Conservation (phyloP, 2,329 filamentous ascomycete genomes). For the Colletotrichum nymphaeae region DNA sequence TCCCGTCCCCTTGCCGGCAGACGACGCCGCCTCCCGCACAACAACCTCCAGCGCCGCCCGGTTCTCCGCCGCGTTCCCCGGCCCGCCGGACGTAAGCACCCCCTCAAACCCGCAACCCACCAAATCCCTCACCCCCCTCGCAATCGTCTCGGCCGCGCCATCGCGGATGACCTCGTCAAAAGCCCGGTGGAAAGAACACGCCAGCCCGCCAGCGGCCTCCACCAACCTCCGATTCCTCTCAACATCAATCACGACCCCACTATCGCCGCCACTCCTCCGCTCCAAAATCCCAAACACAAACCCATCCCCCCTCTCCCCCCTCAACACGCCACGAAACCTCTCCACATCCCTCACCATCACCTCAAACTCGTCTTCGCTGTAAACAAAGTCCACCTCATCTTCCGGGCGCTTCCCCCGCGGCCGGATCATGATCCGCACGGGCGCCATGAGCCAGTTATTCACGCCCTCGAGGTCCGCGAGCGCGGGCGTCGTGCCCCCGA, state of each 20-base stretch:
- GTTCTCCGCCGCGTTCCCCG: constrained; percentile 54
- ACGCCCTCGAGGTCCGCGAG: constrained; percentile 49
- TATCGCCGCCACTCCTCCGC: neutral
- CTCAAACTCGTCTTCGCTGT: constrained; percentile 55
- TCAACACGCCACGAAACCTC: constrained; percentile 51
- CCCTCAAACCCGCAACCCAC: constrained; percentile 58
- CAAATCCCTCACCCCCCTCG: constrained; percentile 48
- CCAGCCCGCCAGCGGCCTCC: constrained; percentile 51
- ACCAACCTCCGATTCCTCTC: constrained; percentile 55
- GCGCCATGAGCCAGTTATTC: constrained; percentile 43
- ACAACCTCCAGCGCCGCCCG: constrained; percentile 49
- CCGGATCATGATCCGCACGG: constrained; percentile 67
- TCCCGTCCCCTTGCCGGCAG: neutral
- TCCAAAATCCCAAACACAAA: constrained; percentile 67
- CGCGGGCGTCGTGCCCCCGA: constrained; percentile 64
- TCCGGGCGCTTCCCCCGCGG: constrained; percentile 51
- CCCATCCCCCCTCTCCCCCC: constrained; percentile 58
- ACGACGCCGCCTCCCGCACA: constrained; percentile 39
- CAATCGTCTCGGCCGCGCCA: constrained; percentile 34
- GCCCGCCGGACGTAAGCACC: constrained; percentile 65
- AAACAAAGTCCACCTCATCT: constrained; percentile 58
- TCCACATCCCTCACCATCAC: constrained; percentile 50
- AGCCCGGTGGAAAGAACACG: constrained; percentile 66
- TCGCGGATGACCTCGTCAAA: constrained; percentile 60
- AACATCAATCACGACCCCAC: constrained; percentile 49